These are phyloP conservation scores for Amaranthus palmeri DNA, from an alignment of 148 eudicot species.

Conservation along the genomic window DNA sequence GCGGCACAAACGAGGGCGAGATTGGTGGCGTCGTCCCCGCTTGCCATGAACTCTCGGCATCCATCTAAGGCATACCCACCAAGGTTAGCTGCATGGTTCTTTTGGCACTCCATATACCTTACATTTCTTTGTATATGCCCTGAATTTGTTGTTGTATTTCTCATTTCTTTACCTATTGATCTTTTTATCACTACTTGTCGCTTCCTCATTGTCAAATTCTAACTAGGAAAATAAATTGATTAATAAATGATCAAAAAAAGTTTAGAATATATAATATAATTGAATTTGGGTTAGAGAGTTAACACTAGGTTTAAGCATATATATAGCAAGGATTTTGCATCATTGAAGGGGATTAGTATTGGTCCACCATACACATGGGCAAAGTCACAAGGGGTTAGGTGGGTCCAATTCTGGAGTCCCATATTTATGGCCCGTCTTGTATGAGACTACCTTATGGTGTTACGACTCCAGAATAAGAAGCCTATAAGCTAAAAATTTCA, in stretches of 20 bases:
- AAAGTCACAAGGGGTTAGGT: too few species aligned
- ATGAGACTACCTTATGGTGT: too few species aligned
- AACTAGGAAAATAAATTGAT: background rate
- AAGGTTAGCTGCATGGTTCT: slow-evolving; percentile 45
- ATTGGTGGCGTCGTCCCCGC: slow-evolving; percentile 20
- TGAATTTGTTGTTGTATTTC: background rate
- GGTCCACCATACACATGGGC: background rate
- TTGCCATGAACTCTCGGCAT: slow-evolving; percentile 43
- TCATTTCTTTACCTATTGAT: background rate
- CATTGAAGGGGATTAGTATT: background rate
- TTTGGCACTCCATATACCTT: slow-evolving; percentile 39
- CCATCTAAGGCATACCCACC: slow-evolving; percentile 46
- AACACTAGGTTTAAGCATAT: slow-evolving; percentile 8
- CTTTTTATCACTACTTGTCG: slow-evolving; percentile 19
- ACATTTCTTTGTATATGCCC: slow-evolving; percentile 6
- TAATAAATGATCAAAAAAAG: background rate
- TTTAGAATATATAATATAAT: background rate
- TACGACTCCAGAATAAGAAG: too few species aligned
- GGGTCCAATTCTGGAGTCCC: too few species aligned
- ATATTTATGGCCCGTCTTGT: too few species aligned
- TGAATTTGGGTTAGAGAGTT: background rate
- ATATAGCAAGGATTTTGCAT: slow-evolving; percentile 12
- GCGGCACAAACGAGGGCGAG: slow-evolving; percentile 39
- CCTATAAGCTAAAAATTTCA: too few species aligned
- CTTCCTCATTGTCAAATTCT: slow-evolving; percentile 18